A percentile compares a stretch with the other conserved stretches of the same genome.
Evolutionary conservation across 345 rosid species (phyloP).

Genomic region (Pelargonium nanum): DNA sequence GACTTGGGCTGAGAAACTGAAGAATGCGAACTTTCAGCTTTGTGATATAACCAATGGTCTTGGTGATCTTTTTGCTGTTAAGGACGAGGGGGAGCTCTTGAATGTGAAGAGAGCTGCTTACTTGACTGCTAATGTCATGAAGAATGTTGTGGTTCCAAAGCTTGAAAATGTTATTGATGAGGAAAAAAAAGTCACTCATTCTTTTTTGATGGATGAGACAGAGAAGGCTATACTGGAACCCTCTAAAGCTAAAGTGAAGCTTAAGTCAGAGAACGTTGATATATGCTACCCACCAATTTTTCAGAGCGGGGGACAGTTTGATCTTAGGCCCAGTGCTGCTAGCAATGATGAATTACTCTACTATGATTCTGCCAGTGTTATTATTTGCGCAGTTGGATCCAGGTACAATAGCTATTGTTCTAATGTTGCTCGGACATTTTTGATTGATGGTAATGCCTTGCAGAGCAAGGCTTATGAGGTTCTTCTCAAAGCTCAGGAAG

Average conservation of each 20-base stretch:
- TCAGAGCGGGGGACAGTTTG: constrained; percentile 89
- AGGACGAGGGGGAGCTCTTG: constrained; percentile 56
- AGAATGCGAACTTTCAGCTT: constrained; percentile 43
- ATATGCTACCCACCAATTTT: constrained; percentile 94
- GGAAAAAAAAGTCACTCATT: constrained; percentile 76
- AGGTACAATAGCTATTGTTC: constrained; percentile 90
- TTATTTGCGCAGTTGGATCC: constrained; percentile 78
- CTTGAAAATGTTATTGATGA: constrained; percentile 87
- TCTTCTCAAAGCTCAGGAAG: constrained; percentile 87
- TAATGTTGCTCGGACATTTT: constrained; percentile 67
- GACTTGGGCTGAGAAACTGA: constrained; percentile 61
- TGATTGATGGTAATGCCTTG: constrained; percentile 71
- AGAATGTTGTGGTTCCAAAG: constrained; percentile 74
- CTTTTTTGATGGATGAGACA: constrained; percentile 75
- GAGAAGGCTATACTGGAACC: constrained; percentile 87
- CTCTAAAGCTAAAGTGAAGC: constrained; percentile 65
- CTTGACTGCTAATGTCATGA: constrained; percentile 64
- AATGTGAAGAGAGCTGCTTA: constrained; percentile 81
- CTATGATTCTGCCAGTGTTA: constrained; percentile 82
- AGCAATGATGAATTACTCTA: constrained; percentile 71
- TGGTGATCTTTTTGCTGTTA: constrained; percentile 79
- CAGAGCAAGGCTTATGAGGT: constrained; percentile 90
- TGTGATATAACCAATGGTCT: constrained; percentile 62
- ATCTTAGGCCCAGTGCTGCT: constrained; percentile 88
- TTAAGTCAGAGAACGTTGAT: constrained; percentile 83